Evolutionary conservation across 2,329 filamentous ascomycete species (phyloP).

Genomic region (Calonectria hawksworthii): DNA sequence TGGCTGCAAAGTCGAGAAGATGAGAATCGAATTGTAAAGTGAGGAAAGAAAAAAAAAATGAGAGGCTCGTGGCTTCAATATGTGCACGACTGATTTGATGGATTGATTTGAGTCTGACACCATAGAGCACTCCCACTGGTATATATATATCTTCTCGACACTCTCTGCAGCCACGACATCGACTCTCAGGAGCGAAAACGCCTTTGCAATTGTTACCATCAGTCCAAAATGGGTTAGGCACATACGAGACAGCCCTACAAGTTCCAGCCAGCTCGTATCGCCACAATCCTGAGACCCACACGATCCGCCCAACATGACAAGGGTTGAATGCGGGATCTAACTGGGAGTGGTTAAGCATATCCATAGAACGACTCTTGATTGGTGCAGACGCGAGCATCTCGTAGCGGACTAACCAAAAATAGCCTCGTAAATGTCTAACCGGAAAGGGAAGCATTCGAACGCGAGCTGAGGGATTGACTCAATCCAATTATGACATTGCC

Average conservation of each 20-base stretch:
- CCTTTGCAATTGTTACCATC: background rate
- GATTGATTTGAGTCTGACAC: background rate
- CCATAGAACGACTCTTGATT: slow-evolving; percentile 7
- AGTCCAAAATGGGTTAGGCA: slow-evolving; percentile 7
- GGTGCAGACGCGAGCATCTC: background rate
- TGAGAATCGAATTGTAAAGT: background rate
- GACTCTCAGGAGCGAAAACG: background rate
- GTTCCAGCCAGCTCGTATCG: background rate
- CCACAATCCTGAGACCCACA: background rate
- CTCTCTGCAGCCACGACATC: background rate
- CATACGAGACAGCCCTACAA: background rate
- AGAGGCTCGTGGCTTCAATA: background rate
- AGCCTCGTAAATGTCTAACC: background rate
- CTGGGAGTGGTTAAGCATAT: background rate
- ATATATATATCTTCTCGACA: background rate
- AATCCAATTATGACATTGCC: no score
- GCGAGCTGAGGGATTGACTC: no score
- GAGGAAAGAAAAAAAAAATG: background rate
- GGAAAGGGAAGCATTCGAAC: background rate
- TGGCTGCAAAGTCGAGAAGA: background rate
- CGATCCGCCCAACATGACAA: background rate
- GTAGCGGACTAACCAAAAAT: slow-evolving; percentile 3
- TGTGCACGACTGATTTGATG: background rate
- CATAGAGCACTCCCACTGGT: background rate
- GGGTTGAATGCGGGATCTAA: background rate